A percentile compares a stretch with the other conserved stretches of the same genome.
These are phyloP conservation scores for Piper betle DNA, from an alignment of 164 flowering plant genomes.

Conservation along the genomic window DNA sequence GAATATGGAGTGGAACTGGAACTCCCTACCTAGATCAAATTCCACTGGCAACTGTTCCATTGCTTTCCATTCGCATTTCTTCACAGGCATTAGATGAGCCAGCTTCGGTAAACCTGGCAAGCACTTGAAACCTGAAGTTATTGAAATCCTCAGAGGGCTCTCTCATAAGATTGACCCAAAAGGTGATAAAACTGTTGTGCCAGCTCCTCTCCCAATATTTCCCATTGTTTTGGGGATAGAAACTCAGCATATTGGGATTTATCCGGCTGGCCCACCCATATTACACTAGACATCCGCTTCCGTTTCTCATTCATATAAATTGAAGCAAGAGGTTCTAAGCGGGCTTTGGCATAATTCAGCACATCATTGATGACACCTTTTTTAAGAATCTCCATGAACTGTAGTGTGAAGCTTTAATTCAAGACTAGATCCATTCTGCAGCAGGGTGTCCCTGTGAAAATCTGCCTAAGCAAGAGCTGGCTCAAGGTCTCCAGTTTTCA, in stretches of 20 bases:
- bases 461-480: conserved; percentile 70
- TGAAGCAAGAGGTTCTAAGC: conserved; percentile 41
- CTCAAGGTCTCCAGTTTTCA: conserved; percentile 39
- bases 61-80: conserved; percentile 62
- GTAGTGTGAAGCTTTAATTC: conserved; percentile 60
- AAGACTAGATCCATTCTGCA: conserved; percentile 40
- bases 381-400: conserved; percentile 45
- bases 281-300: conserved; percentile 66
- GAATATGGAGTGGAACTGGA: conserved; percentile 74
- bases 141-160: conserved; percentile 53
- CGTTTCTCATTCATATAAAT: conserved; percentile 45
- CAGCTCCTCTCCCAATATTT: conserved; percentile 41
- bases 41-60: conserved; percentile 80
- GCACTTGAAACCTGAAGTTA: conserved; percentile 61
- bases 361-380: conserved; percentile 40
- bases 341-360: conserved; percentile 41
- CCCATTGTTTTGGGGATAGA: conserved; percentile 44
- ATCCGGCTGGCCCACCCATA: conserved; percentile 58
- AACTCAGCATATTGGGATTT: conserved; percentile 52
- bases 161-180: conserved; percentile 52
- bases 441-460: conserved; percentile 36
- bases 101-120: conserved; percentile 64
- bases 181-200: conserved; percentile 46
- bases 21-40: conserved; percentile 52
- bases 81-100: conserved; percentile 57